These are phyloP conservation scores for Asterochloris erici DNA, from an alignment of 139 green algal genomes.

Conservation along the genomic window DNA sequence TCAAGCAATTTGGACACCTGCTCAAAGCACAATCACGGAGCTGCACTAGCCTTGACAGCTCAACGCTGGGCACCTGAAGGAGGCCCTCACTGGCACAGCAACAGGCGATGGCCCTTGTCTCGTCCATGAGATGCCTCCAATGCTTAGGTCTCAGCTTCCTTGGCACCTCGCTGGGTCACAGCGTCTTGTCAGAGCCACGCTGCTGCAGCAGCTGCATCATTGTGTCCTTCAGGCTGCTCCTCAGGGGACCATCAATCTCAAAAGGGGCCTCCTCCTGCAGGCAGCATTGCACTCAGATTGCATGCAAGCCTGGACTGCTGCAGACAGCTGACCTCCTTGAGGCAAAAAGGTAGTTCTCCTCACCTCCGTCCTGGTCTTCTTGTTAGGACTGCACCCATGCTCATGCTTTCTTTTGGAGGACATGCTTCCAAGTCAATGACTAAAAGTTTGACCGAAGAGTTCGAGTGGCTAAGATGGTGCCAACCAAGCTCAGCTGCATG, in stretches of 20 bases:
- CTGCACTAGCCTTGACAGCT: no score
- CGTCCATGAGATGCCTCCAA: conserved; percentile 36
- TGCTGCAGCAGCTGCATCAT: conserved; percentile 26
- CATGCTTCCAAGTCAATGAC: background rate
- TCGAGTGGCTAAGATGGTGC: background rate
- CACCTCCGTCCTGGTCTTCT: background rate
- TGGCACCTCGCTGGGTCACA: conserved; percentile 46
- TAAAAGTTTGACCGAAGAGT: background rate
- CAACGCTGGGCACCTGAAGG: conserved; percentile 28
- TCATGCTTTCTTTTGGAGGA: background rate
- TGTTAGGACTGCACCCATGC: background rate
- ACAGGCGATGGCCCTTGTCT: conserved; percentile 25
- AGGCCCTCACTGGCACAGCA: conserved; percentile 11
- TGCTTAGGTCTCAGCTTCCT: conserved; percentile 23
- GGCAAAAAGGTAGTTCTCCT: background rate
- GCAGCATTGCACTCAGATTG: no score
- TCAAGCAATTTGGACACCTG: no score
- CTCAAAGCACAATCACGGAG: no score
- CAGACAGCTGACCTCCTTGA: background rate
- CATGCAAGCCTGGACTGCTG: background rate
- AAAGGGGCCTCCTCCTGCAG: no score
- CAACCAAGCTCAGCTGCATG: background rate
- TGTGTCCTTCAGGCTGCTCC: conserved; percentile 14
- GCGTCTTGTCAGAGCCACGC: conserved; percentile 26
- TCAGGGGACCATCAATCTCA: background rate